Conservation (phyloP, 2,329 filamentous ascomycete genomes). For the Aureobasidium sp. region DNA sequence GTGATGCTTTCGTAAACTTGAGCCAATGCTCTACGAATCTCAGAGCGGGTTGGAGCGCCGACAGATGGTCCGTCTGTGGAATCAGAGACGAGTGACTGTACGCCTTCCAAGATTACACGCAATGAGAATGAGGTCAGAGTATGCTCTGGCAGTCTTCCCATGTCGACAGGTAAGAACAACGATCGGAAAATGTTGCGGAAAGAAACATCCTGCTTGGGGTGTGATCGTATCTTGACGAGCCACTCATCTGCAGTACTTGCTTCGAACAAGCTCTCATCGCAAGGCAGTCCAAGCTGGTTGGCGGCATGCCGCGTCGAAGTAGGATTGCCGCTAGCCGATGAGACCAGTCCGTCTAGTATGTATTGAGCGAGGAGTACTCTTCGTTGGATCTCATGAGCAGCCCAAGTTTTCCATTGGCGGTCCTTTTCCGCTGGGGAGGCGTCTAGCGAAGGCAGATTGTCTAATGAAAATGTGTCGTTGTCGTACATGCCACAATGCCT, state of each 20-base stretch:
- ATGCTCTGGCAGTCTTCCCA: slow-evolving; percentile 19
- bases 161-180: slow-evolving; percentile 24
- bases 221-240: slow-evolving; percentile 28
- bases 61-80: slow-evolving; percentile 30
- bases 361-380: slow-evolving; percentile 37
- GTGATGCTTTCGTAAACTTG: slow-evolving; percentile 33
- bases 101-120: slow-evolving; percentile 35
- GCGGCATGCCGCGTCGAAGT: slow-evolving; percentile 35
- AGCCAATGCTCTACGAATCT: slow-evolving; percentile 32
- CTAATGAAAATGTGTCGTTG: slow-evolving; percentile 25
- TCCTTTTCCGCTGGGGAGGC: slow-evolving; percentile 30
- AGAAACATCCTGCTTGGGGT: slow-evolving; percentile 25
- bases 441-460: slow-evolving; percentile 27
- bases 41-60: slow-evolving; percentile 32
- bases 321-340: slow-evolving; percentile 35
- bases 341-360: slow-evolving; percentile 37
- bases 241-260: slow-evolving; percentile 34
- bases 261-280: slow-evolving; percentile 33
- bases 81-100: slow-evolving; percentile 37
- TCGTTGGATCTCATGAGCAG: slow-evolving; percentile 36
- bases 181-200: slow-evolving; percentile 34
- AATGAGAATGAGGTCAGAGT: slow-evolving; percentile 34
- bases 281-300: slow-evolving; percentile 33
- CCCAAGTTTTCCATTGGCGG: slow-evolving; percentile 35
- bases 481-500: slow-evolving; percentile 38